Evolutionary conservation across 345 rosid genomes (phyloP), one percentile per base, ranked within the genome.

Genomic region (Viola odorata): DNA sequence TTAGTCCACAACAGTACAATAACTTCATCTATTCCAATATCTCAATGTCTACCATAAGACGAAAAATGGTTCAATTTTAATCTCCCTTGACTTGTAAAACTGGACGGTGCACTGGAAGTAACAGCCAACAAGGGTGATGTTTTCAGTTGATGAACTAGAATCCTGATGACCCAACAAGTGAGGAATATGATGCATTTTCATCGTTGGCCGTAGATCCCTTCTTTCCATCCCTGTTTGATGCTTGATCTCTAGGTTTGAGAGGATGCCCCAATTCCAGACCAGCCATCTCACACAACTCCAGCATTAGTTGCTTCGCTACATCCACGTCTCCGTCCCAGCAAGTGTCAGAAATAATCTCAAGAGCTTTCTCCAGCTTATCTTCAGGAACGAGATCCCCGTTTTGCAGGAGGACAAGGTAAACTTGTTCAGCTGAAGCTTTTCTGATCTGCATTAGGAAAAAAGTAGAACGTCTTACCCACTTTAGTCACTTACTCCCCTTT

Each of bases 121-220:
- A 0, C 32, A 23, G 32, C 32, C 32, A 23, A 23, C 32, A 23
- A 23, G 32, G 32, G 32, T 23, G 32, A 23, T 23, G 32, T 2
- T 23, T 23, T 0, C 32, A 6, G 14, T 3, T 40, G 5, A 10
- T 32, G 16, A 68, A 5, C 82, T 77, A 87, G 58, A 94, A 90
- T 40, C 99, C 99, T 60, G 83, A 14, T 32, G 98, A 90, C 42
- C 80, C 96, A 12, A 90, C 99, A 41, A 90, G 75, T 0, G 99
- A 77, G 56, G 97, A 80, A 62, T 94, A 94, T 8, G 91, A 82
- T 8, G 90, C 97, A 76, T 94, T 84, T 71, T 94, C 99, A 73
- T 94, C 99, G 4, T 73, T 63, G 0, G 74, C 59, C 5, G 51
- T 51, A 5, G 55, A 69, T 62, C 64, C 49, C 73, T 63, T 71